Base-by-base conservation (phyloP, 257 asterid genomes). In the Primulina eburnea region DNA sequence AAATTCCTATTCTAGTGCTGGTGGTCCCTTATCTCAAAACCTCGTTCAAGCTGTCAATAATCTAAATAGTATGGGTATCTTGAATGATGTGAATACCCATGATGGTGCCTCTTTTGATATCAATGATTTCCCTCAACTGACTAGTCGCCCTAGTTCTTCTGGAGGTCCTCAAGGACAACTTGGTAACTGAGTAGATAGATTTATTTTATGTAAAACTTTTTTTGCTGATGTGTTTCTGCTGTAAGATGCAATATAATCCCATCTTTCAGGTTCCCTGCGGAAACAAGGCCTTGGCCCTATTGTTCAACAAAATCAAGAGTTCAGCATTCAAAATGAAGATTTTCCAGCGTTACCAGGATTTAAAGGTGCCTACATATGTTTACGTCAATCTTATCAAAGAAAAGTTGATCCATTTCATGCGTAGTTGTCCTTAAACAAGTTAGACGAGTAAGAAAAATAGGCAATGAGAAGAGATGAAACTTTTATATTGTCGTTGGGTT, bases 321-420 rank as follows among this genome's bases (percentile, higher is more conserved):
- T 94, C 82, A 94, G 98, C 80, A 94, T 94, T 77, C 99, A 94
- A 78, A 91, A 92, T 80, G 99, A 94, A 87, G 99, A 94, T 80
- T 94, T 94, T 71, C 99, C 99, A 33, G 99, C 98, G 70, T 85
- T 94, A 63, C 97, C 96, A 67, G 99, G 99, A 75, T 88, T 81
- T 74, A 94, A 89, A 87, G 99, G 99, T 91, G 75, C 77, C 67
- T 65, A 20, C 62, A 67, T 71, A 43, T 43, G 53, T 43, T 43
- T 43, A 43, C 6, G 53, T 40, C 16, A 40, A 43, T 43, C 53
- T 43, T 43, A 11, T 12, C n/a, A 43, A 43, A 43, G 6, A 43
- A 43, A 43, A 43, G n/a, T 12, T 43, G 12, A 43, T 4, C n/a
- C 38, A 64, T 38, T 52, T 9, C 34, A 30, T 53, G 10, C 67